Percentiles rank a stretch among this genome's conserved stretches.
Evolutionary conservation across 179 eudicot species (phyloP).

Genomic region (Beta macrorhiza): DNA sequence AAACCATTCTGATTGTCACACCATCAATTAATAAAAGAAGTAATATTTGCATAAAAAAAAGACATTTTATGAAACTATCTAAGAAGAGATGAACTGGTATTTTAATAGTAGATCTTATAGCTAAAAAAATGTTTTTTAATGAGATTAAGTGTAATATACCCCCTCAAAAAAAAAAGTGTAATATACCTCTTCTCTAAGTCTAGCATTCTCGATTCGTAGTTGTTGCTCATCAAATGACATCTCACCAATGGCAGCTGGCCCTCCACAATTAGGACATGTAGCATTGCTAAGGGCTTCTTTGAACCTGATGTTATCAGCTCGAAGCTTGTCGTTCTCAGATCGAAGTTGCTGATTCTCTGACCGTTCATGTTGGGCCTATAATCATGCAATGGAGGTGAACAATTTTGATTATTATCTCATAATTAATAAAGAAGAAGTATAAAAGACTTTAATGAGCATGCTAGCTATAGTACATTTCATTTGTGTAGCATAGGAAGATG

Average conservation of each 20-base stretch:
- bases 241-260: slow-evolving; percentile 52
- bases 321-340: slow-evolving; percentile 55
- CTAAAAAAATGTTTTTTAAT: neutral
- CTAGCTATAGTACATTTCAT: neutral
- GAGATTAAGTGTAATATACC: slow-evolving; percentile 20
- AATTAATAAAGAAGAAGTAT: neutral
- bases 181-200: slow-evolving; percentile 47
- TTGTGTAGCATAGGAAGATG: slow-evolving; percentile 7
- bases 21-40: no score
- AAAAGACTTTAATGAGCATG: neutral
- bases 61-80: no score
- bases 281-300: slow-evolving; percentile 59
- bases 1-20: no score
- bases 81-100: no score
- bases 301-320: slow-evolving; percentile 51
- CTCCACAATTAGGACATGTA: slow-evolving; percentile 55
- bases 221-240: slow-evolving; percentile 59
- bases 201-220: slow-evolving; percentile 49
- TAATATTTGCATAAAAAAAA: no score
- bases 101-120: neutral
- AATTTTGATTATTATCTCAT: neutral
- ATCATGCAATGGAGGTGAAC: neutral
- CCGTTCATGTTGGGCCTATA: slow-evolving; percentile 53
- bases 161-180: no score
- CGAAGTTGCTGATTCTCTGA: slow-evolving; percentile 50